Evolutionary conservation across 176 grass and related monocot species (phyloP).

Genomic region (Microstegium vimineum): DNA sequence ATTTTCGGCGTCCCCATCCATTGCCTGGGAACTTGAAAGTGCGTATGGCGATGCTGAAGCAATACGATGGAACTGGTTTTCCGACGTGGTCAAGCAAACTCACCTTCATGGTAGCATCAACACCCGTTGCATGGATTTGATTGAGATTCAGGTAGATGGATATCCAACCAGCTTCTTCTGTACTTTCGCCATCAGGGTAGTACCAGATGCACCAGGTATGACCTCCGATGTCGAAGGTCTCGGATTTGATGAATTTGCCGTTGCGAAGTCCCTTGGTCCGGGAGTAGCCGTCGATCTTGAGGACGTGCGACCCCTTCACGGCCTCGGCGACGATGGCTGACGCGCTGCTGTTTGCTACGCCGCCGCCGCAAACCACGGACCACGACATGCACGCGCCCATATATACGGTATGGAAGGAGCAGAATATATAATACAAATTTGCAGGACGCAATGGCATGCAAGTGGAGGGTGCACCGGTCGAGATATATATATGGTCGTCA

Average conservation of each 20-base stretch:
- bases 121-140: neutral
- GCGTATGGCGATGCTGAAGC: neutral
- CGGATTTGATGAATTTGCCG: neutral
- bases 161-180: neutral
- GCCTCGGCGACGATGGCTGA: neutral
- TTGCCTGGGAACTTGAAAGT: neutral
- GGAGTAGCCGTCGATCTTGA: conserved; percentile 23
- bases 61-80: neutral
- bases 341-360: neutral
- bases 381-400: no score
- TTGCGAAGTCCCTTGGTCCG: neutral
- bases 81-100: neutral
- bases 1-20: neutral
- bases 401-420: no score
- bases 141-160: neutral
- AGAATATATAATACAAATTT: no score
- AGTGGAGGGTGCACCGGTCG: no score
- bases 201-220: neutral
- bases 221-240: neutral
- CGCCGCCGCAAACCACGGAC: no score
- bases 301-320: neutral
- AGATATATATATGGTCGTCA: no score
- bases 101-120: neutral
- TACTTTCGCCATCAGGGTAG: no score
- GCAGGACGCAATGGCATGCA: no score